These are phyloP conservation scores for Zopfia rhizophila DNA, from an alignment of 2,329 filamentous ascomycete species.

Conservation along the genomic window DNA sequence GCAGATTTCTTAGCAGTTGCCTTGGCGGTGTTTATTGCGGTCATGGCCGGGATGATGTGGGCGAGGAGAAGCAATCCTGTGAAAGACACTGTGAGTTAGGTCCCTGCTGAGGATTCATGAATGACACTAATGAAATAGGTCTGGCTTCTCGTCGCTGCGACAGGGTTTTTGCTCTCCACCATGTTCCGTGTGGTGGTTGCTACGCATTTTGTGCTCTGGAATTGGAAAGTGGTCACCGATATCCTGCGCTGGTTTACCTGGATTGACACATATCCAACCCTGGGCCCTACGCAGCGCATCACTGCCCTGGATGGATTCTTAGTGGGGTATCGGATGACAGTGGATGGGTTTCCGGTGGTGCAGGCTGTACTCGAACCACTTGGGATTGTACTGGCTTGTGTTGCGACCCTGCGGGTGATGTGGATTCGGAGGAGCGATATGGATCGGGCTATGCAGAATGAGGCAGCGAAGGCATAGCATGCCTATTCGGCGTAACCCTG, in stretches of 20 bases:
- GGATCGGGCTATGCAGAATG: too few relatives aligned
- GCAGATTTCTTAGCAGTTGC: slow-evolving; percentile 8
- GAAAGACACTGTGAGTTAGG: background rate
- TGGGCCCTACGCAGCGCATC: too few relatives aligned
- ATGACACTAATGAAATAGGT: background rate
- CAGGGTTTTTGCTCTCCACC: slow-evolving; percentile 1
- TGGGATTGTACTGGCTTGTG: background rate
- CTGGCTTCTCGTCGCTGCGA: slow-evolving; percentile 3
- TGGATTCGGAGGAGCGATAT: too few relatives aligned
- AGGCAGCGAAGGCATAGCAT: too few relatives aligned
- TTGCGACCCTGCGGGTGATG: background rate
- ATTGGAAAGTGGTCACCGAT: slow-evolving; percentile 5
- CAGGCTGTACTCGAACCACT: slow-evolving; percentile 4
- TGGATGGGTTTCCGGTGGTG: slow-evolving; percentile 1
- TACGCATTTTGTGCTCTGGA: slow-evolving; percentile 7
- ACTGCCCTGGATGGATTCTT: too few relatives aligned
- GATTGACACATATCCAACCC: background rate
- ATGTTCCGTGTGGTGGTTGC: slow-evolving; percentile 9
- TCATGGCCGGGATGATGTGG: background rate
- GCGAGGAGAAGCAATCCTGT: background rate
- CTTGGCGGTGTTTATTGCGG: background rate
- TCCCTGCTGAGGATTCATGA: background rate
- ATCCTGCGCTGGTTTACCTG: background rate
- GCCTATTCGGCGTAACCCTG: too few relatives aligned
- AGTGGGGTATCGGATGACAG: slow-evolving; percentile 4